Base-by-base conservation (phyloP, 2,329 filamentous ascomycete species). In the Dothistroma septosporum region DNA sequence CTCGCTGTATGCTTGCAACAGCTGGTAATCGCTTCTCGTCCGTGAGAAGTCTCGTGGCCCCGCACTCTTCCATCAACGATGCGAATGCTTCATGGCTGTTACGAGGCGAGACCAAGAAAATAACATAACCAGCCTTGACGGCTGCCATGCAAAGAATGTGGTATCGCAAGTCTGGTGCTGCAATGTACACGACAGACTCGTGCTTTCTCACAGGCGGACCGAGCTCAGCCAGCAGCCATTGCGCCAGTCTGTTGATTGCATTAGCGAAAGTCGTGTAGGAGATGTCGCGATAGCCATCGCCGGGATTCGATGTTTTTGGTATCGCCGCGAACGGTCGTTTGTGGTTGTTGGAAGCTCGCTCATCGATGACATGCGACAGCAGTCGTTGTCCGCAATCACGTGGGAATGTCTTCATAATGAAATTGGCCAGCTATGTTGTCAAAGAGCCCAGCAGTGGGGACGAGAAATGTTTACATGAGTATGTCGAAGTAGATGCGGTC, bases 111-210 rank as follows among this genome's bases (percentile, higher is more conserved):
- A 48, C 32, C 9, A 62, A 33, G 44, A 62, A 58, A 12, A 52
- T 57, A 12, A 58, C 35, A 59, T 59, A 58, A 9, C 56, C 60
- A 46, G 56, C 53, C 22, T 56, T 62, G 12, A 59, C 55, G 21
- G 60, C 55, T 24, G 60, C 60, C 46, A 62, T 49, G 5, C 19
- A 21, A 16, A 59, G 33, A 6, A 58, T 35, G 19, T 57, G 53
- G 53, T 62, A 62, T 46, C 52, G 37, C 41, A 59, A 46, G 35
- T 59, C 60, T 12, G 52, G 14, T 8, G 46, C 22, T n/a, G 31
- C 60, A 10, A 62, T 50, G 33, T 59, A 62, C 7, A 53, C 55
- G n/a, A 62, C 33, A 22, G 35, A 35, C 21, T 55, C 57, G 16
- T 12, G 33, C 21, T 10, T 4, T n/a, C 12, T 28, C 10, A 12